phyloP scores from a whole-genome alignment of 768 basidiomycete genomes.

The Coprinopsis strossmayeri region DNA sequence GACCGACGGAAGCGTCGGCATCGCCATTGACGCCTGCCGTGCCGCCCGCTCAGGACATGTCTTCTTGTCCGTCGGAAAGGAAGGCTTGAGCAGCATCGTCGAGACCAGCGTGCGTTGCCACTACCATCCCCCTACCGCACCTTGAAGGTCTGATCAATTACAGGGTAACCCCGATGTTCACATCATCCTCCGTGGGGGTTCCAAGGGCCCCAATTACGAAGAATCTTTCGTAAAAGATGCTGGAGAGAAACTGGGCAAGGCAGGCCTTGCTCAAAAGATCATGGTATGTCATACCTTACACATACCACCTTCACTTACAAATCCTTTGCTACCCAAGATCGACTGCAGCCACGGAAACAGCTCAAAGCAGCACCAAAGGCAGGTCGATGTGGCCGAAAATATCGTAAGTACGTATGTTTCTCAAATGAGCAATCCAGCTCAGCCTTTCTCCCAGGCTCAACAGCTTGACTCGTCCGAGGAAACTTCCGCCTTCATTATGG shows the following conservation, averaged over 20 bases:
- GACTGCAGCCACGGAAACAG: conserved; percentile 98
- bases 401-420: conserved; percentile 49
- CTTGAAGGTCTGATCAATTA: conserved; percentile 1
- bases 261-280: conserved; percentile 69
- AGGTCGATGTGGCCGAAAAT: conserved; percentile 84
- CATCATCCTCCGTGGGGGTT: conserved; percentile 88
- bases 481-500: conserved; percentile 72
- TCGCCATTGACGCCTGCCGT: conserved; percentile 93
- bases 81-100: conserved; percentile 89
- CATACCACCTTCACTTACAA: background rate
- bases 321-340: conserved; percentile 42
- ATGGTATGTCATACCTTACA: conserved; percentile 53
- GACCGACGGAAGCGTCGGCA: conserved; percentile 87
- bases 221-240: conserved; percentile 75
- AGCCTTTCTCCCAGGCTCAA: conserved; percentile 39
- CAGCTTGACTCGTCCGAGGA: conserved; percentile 63
- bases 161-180: conserved; percentile 91
- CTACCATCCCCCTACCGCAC: background rate
- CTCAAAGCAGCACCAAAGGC: conserved; percentile 84
- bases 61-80: conserved; percentile 96
- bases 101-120: conserved; percentile 69
- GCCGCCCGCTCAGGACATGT: conserved; percentile 88
- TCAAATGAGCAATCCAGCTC: conserved; percentile 13
- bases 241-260: conserved; percentile 70
- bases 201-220: conserved; percentile 83